A percentile compares a stretch with the other conserved stretches of the same genome.
Evolutionary conservation across 2,329 filamentous ascomycete species (phyloP).

Genomic region (Trichophyton simii): DNA sequence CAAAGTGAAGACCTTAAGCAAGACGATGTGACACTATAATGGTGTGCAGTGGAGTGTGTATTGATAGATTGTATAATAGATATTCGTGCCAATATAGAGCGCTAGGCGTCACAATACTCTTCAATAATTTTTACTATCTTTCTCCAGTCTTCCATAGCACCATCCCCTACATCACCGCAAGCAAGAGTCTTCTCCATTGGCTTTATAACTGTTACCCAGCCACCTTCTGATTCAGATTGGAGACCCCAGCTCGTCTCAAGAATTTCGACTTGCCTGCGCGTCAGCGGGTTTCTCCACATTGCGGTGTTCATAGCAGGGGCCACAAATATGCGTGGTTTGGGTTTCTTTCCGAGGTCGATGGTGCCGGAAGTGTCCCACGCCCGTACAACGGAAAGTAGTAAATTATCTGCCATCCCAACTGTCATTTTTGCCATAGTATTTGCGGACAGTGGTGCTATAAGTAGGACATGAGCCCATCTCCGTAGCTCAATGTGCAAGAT

Average conservation of each 20-base stretch:
- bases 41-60: neutral
- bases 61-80: neutral
- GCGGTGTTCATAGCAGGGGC: slow-evolving; percentile 71
- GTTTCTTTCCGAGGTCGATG: slow-evolving; percentile 25
- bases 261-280: slow-evolving; percentile 52
- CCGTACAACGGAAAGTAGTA: slow-evolving; percentile 60
- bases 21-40: neutral
- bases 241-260: slow-evolving; percentile 59
- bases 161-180: slow-evolving; percentile 67
- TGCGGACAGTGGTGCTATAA: slow-evolving; percentile 69
- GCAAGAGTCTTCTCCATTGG: slow-evolving; percentile 41
- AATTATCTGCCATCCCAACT: slow-evolving; percentile 62
- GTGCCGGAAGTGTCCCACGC: slow-evolving; percentile 66
- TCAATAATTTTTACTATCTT: slow-evolving; percentile 56
- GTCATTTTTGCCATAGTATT: slow-evolving; percentile 78
- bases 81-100: neutral
- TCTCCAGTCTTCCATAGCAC: slow-evolving; percentile 67
- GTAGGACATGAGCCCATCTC: slow-evolving; percentile 66
- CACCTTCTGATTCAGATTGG: slow-evolving; percentile 14
- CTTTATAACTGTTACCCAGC: slow-evolving; percentile 27
- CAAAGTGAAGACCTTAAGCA: neutral
- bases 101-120: slow-evolving; percentile 20
- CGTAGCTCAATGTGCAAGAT: slow-evolving; percentile 88
- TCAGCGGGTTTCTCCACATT: slow-evolving; percentile 79
- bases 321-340: slow-evolving; percentile 51